Base-by-base conservation (phyloP, 1,284 basidiomycete species). In the Papiliotrema terrestris region DNA sequence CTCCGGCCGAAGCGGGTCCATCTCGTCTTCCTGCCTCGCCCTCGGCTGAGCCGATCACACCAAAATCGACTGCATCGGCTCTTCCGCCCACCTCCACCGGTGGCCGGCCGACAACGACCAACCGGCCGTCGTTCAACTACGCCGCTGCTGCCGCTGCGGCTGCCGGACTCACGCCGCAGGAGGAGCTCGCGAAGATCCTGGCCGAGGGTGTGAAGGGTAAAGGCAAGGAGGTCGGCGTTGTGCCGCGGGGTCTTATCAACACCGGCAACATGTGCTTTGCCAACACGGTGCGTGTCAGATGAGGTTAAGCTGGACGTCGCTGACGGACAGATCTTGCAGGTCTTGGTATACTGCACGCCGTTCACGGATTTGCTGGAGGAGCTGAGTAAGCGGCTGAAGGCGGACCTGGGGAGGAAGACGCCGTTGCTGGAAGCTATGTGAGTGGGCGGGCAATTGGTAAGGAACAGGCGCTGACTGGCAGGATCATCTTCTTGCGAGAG, bases 221-320 rank as follows among this genome's bases (percentile, higher is more conserved):
- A 38, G 52, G 48, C 5, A 61, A 54, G 35, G 57, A 61, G 22
- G 48, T 39, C 19, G 53, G 59, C 57, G 82, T 83, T 22, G 76
- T 81, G 32, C 87, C 91, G 0, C 83, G 94, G 29, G 95, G 95
- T 4, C 79, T 98, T 43, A 83, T 98, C 67, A 98, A 98, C 77
- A 88, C 86, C 5, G 95, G 95, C 9, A 98, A 98, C 78, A 88
- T 97, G 84, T 98, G 95, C 77, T 98, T 97, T 72, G 93, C 94
- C 50, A 98, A 98, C 69, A 87, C 92, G 0, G 88, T 79, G 49
- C 62, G 78, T 70, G 36, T 6, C 29, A 35, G 11, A 3, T 35
- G 11, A 11, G 25, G 3, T 46, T 26, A 17, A 8, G 2, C 26
- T 5, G 13, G 22, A 36, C 23, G 20, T 32, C 36, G 43, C 41